Percentiles rank a stretch among this genome's conserved stretches.
These are phyloP conservation scores for Agroathelia rolfsii DNA, from an alignment of 1,284 basidiomycete genomes.

Conservation along the genomic window DNA sequence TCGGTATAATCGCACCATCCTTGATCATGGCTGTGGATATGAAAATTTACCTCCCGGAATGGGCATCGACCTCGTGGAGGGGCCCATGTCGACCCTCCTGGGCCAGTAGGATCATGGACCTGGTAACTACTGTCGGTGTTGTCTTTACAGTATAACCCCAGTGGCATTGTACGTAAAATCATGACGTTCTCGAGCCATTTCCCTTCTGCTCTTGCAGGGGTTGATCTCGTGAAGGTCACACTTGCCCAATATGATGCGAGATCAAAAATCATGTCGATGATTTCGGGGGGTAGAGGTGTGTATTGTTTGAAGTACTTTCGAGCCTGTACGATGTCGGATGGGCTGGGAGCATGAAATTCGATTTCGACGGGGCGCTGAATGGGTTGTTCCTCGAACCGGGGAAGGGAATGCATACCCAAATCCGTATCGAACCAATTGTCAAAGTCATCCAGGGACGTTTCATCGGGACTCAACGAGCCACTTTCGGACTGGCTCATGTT, in stretches of 20 bases:
- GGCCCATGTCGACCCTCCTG: slow-evolving; percentile 1
- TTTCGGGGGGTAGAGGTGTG: slow-evolving; percentile 8
- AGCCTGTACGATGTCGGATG: too few species aligned
- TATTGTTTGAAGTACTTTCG: too few species aligned
- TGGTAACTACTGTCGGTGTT: neutral
- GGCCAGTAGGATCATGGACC: neutral
- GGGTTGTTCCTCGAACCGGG: too few species aligned
- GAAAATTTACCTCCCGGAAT: slow-evolving; percentile 8
- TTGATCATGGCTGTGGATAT: slow-evolving; percentile 4
- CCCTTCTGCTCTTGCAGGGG: neutral
- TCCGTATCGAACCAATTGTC: too few species aligned
- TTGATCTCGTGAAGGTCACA: slow-evolving; percentile 3
- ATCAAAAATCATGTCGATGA: slow-evolving; percentile 10
- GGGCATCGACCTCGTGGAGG: slow-evolving; percentile 4
- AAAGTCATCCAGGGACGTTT: too few species aligned
- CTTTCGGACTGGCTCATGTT: too few species aligned
- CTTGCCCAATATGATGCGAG: slow-evolving; percentile 7
- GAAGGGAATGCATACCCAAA: too few species aligned
- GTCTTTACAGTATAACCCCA: slow-evolving; percentile 2
- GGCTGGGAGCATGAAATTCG: too few species aligned
- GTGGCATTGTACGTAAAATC: slow-evolving; percentile 9
- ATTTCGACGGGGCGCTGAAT: too few species aligned
- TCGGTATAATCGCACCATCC: slow-evolving; percentile 1
- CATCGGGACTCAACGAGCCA: too few species aligned
- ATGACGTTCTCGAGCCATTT: neutral